Conservation (phyloP, 2,329 filamentous ascomycete genomes). For the Paradendryphiella salina region DNA sequence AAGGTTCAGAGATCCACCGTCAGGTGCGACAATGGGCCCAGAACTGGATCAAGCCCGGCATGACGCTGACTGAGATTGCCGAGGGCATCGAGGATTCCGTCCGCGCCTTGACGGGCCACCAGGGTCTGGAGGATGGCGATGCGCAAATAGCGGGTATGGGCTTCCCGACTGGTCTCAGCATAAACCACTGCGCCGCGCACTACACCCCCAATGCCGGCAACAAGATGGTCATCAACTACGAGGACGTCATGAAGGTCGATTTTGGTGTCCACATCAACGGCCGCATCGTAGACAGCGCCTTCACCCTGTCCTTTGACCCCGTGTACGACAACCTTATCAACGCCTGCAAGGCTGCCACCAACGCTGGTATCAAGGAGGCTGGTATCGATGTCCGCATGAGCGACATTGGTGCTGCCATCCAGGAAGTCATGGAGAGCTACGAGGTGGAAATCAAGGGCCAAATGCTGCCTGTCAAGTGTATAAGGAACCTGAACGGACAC, state of each 20-base stretch:
- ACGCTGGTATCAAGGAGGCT: conserved; percentile 80
- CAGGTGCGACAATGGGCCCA: conserved; percentile 84
- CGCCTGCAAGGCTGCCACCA: conserved; percentile 69
- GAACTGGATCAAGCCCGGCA: conserved; percentile 78
- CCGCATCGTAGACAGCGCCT: conserved; percentile 71
- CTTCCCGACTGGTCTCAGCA: conserved; percentile 80
- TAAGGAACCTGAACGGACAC: conserved; percentile 86
- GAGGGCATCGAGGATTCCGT: conserved; percentile 86
- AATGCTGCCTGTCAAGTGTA: conserved; percentile 78
- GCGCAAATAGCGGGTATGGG: conserved; percentile 79
- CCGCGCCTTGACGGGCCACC: conserved; percentile 73
- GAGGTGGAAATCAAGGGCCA: conserved; percentile 81
- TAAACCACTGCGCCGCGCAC: conserved; percentile 85
- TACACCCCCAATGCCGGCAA: conserved; percentile 87
- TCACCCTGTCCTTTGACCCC: conserved; percentile 69
- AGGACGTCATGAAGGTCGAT: conserved; percentile 74
- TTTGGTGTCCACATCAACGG: conserved; percentile 73
- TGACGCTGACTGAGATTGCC: conserved; percentile 78
- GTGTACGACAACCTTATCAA: conserved; percentile 69
- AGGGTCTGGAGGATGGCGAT: conserved; percentile 76
- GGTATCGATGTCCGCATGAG: conserved; percentile 89
- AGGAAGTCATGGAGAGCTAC: conserved; percentile 92
- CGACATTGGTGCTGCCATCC: conserved; percentile 80
- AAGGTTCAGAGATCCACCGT: conserved; percentile 85
- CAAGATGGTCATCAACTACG: conserved; percentile 67